Percentiles rank a stretch among this genome's conserved stretches.
phyloP scores from a whole-genome alignment of 306 rosid genomes.

The Carpinus viminea region DNA sequence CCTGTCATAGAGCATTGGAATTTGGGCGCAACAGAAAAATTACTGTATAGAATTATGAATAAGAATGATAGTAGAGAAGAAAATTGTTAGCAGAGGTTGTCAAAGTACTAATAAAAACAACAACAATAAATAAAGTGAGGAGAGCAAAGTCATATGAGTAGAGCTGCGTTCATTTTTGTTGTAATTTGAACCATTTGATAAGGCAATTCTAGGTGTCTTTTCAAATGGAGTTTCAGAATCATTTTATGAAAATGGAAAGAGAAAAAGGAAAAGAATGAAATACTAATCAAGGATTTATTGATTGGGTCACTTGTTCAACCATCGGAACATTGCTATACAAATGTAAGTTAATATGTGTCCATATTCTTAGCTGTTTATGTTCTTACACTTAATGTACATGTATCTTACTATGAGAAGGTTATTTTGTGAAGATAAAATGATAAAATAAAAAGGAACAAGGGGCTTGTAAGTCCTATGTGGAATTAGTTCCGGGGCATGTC shows the following conservation, averaged over 20 bases:
- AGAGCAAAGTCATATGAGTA: neutral
- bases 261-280: neutral
- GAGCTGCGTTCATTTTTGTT: neutral
- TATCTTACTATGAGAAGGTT: neutral
- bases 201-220: neutral
- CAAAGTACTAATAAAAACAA: too few relatives aligned
- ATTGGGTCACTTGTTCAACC: neutral
- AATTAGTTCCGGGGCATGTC: neutral
- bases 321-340: neutral
- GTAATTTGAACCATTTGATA: neutral
- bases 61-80: neutral
- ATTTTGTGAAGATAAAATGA: neutral
- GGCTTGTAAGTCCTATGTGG: too few relatives aligned
- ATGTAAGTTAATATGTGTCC: neutral
- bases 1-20: slow-evolving; percentile 1
- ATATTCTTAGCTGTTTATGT: neutral
- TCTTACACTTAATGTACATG: neutral
- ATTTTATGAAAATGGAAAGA: neutral
- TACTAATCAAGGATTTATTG: neutral
- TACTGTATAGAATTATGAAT: neutral
- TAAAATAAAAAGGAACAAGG: too few relatives aligned
- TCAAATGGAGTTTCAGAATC: neutral
- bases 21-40: neutral
- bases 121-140: neutral
- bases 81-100: neutral